phyloP scores from a whole-genome alignment of 2,329 filamentous ascomycete species.

The Claviceps spartinae region DNA sequence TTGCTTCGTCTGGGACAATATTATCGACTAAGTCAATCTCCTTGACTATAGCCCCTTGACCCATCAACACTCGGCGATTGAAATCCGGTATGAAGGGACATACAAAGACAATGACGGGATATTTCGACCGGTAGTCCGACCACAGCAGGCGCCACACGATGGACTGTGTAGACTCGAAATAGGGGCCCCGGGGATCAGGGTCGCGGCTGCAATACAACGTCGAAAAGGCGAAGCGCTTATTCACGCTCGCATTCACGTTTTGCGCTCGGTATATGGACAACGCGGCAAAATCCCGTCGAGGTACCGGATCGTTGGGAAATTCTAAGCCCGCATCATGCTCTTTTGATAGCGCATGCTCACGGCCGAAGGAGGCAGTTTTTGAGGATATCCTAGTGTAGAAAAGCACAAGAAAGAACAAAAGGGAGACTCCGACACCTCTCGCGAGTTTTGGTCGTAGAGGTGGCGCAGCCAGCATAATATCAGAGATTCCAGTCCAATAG shows the following conservation, averaged over 20 bases:
- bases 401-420: neutral
- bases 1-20: neutral
- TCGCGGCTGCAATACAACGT: constrained; percentile 2
- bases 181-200: neutral
- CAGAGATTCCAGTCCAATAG: too few relatives aligned
- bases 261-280: constrained; percentile 1
- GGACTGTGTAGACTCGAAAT: neutral
- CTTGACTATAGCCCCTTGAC: constrained; percentile 1
- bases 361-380: neutral
- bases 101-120: constrained; percentile 1
- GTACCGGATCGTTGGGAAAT: constrained; percentile 1
- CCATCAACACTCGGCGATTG: neutral
- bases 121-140: constrained; percentile 1
- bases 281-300: neutral
- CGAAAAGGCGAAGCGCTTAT: neutral
- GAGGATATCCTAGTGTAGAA: neutral
- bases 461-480: neutral
- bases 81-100: constrained; percentile 1
- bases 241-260: neutral
- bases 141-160: constrained; percentile 2
- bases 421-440: neutral
- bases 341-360: neutral
- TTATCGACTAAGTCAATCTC: constrained; percentile 1
- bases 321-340: neutral
- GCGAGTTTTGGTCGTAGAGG: neutral